These are phyloP conservation scores for Myxozyma lipomycoides DNA, from an alignment of 805 yeast genomes.

Conservation along the genomic window DNA sequence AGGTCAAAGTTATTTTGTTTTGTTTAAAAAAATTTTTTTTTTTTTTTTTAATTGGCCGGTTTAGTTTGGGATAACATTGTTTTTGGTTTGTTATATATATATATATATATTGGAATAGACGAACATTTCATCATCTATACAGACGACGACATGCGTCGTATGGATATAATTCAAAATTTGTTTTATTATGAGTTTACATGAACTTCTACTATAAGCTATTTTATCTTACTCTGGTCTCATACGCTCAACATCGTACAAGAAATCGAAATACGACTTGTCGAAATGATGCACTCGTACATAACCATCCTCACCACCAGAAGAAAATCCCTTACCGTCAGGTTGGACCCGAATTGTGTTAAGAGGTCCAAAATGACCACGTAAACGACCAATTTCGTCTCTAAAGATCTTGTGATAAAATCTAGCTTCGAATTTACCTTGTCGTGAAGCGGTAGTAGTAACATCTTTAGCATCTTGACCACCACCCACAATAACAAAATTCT, in stretches of 20 bases:
- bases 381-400: slow-evolving; percentile 93
- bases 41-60: background rate
- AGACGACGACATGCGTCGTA: background rate
- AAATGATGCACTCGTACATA: slow-evolving; percentile 89
- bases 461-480: slow-evolving; percentile 99
- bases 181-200: no score
- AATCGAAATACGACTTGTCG: slow-evolving; percentile 89
- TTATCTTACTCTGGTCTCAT: slow-evolving; percentile 16
- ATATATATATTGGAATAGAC: background rate
- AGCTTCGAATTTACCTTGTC: slow-evolving; percentile 95
- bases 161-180: background rate
- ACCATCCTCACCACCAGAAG: slow-evolving; percentile 99
- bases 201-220: background rate
- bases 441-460: slow-evolving; percentile 92
- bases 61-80: background rate
- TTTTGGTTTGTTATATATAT: background rate
- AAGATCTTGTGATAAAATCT: slow-evolving; percentile 92
- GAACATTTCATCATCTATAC: background rate
- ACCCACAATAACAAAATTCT: slow-evolving; percentile 88
- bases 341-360: slow-evolving; percentile 88
- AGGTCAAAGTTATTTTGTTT: background rate
- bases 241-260: slow-evolving; percentile 38
- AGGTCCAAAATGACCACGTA: slow-evolving; percentile 99
- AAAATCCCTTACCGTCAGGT: slow-evolving; percentile 88
- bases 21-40: no score